Evolutionary conservation across 192 early-diverging fungal species (phyloP).

Genomic region (Lobosporangium transversale): DNA sequence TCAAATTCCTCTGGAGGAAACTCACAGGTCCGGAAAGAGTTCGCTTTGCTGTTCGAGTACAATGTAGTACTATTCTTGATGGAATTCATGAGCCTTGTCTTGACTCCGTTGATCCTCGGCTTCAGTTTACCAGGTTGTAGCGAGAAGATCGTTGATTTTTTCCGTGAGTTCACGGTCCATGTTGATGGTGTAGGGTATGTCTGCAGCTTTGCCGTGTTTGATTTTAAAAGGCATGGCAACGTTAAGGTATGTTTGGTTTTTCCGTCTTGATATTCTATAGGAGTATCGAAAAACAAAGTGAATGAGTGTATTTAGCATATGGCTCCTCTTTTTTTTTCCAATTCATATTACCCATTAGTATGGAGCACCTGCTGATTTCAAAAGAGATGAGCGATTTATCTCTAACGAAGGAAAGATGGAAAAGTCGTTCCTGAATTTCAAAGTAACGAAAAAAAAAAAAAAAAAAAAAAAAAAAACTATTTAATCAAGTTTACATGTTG

Average conservation of each 20-base stretch:
- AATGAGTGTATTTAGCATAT: too few species aligned
- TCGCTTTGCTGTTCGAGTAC: conserved; percentile 81
- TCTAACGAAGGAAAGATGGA: conserved; percentile 98
- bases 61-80: conserved; percentile 82
- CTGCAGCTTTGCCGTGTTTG: conserved; percentile 97
- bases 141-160: conserved; percentile 90
- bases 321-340: background rate
- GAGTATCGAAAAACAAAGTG: too few species aligned
- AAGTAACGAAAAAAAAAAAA: too few species aligned
- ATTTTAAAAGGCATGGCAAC: conserved; percentile 92
- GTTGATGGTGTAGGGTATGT: conserved; percentile 93
- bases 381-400: conserved; percentile 66
- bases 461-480: too few species aligned
- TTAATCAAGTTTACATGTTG: background rate
- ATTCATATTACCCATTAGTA: conserved; percentile 54
- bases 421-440: conserved; percentile 96
- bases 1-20: too few species aligned
- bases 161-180: conserved; percentile 94
- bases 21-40: conserved; percentile 77
- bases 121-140: conserved; percentile 78
- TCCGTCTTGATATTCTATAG: too few species aligned
- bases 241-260: conserved; percentile 61
- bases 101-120: conserved; percentile 87
- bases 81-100: conserved; percentile 82
- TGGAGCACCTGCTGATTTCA: conserved; percentile 72